Evolutionary conservation across 495 filamentous ascomycete species (phyloP).

Genomic region (Neurospora sp.): DNA sequence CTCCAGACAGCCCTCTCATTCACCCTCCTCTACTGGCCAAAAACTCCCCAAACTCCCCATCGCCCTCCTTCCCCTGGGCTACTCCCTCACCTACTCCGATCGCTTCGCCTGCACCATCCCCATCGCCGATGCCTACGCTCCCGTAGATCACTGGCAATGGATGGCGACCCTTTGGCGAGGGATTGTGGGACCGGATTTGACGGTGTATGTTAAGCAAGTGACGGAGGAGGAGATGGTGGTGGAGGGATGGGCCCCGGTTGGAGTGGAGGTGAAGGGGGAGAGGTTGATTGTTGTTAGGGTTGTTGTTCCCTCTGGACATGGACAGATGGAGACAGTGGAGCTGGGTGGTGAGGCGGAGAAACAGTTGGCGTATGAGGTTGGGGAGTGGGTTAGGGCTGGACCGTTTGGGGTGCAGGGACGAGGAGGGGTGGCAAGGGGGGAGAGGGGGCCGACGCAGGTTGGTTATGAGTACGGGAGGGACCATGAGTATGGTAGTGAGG

Average conservation of each 20-base stretch:
- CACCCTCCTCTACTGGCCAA: neutral
- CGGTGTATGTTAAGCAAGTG: conserved; percentile 50
- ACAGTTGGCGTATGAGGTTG: conserved; percentile 71
- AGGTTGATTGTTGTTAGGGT: conserved; percentile 30
- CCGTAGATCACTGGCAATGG: conserved; percentile 96
- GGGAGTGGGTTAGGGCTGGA: conserved; percentile 58
- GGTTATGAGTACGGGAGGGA: neutral
- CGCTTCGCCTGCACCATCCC: conserved; percentile 60
- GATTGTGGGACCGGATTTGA: conserved; percentile 77
- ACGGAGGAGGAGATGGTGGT: conserved; percentile 12
- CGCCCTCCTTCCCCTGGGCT: conserved; percentile 60
- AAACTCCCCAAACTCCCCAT: conserved; percentile 38
- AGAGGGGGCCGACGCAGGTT: neutral
- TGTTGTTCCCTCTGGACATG: neutral
- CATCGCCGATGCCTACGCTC: conserved; percentile 66
- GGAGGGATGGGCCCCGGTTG: conserved; percentile 2
- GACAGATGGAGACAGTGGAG: conserved; percentile 17
- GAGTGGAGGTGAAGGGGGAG: conserved; percentile 44
- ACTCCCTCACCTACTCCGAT: conserved; percentile 68
- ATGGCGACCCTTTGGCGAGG: conserved; percentile 91
- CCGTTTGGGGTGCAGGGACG: conserved; percentile 18
- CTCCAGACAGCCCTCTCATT: neutral
- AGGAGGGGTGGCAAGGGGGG: neutral
- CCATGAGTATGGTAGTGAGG: neutral
- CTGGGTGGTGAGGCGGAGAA: conserved; percentile 59